Evolutionary conservation across 192 early-diverging fungal genomes (phyloP).

Genomic region (Hyaloraphidium curvatum): DNA sequence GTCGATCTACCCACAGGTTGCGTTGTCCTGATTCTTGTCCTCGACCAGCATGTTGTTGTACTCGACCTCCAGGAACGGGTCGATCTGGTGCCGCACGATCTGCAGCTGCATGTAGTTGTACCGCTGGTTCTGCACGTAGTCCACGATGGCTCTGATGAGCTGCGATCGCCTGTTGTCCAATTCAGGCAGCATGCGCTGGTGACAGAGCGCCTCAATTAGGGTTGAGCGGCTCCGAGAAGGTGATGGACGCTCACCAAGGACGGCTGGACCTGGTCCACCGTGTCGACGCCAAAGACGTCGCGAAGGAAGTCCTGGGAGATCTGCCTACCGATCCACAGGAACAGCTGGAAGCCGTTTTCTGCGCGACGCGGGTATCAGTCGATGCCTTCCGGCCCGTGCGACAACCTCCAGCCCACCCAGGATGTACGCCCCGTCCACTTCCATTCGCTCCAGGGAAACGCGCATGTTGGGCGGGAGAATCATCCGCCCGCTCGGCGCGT

Average conservation of each 20-base stretch:
- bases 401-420: conserved; percentile 33
- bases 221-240: not conserved
- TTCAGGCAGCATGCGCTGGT: conserved; percentile 42
- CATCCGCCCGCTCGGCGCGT: conserved; percentile 29
- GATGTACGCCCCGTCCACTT: conserved; percentile 58
- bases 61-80: conserved; percentile 51
- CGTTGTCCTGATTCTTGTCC: conserved; percentile 70
- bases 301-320: conserved; percentile 36
- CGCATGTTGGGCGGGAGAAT: conserved; percentile 45
- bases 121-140: conserved; percentile 40
- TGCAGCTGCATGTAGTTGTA: conserved; percentile 41
- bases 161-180: conserved; percentile 38
- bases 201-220: not conserved
- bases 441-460: conserved; percentile 54
- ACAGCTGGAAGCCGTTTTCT: conserved; percentile 60
- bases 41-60: conserved; percentile 63
- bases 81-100: conserved; percentile 69
- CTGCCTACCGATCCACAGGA: conserved; percentile 76
- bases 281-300: conserved; percentile 59
- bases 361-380: not conserved
- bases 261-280: conserved; percentile 50
- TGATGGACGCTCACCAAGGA: conserved; percentile 26
- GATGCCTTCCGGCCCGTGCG: no score
- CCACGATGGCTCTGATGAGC: conserved; percentile 42
- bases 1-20: no score